Evolutionary conservation across 2,329 filamentous ascomycete species (phyloP), one percentile per base, ranked within the genome.

Genomic region (Stagonosporopsis tanaceti): DNA sequence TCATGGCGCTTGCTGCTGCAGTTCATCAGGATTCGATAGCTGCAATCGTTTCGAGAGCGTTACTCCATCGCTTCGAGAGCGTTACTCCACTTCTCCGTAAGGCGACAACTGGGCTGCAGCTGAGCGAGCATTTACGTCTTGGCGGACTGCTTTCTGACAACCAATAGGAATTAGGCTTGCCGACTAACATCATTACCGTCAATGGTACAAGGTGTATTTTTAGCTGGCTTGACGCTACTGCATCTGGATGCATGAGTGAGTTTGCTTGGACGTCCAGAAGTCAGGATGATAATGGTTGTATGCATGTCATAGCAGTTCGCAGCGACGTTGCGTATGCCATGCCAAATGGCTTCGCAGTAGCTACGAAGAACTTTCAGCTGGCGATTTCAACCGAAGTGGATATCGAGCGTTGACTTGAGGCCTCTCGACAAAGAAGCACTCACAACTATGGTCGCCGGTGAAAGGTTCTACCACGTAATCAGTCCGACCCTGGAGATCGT

Each of bases 81-180:
- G 7, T 45, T 20, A 11, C 41, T 45, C 7, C 7, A 39, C 50
- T 52, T 14, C 17, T 11, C 8, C 12, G 32, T 4, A 24, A 45
- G 32, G 12, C 15, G 32, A 32, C 20, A 25, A 12, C 32, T 45
- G 40, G 34, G 24, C 50, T 38, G 34, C 40, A 45, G 34, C 34
- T 39, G 24, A 52, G 32, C 24, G 12, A 38, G 40, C 25, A 20
- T 9, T 32, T 5, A 4, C 24, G 14, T 14, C 32, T 45, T 45
- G 50, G 40, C 39, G 7, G 27, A 12, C 40, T 30, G 42, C 17
- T 22, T 20, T 9, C 20, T 14, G 14, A 28, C 8, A 22, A 20
- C 48, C 48, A 51, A 44, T 44, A 51, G 24, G 32, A 44, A 51
- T 22, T 27, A 14, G n/a, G n/a, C 24, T 12, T 37, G 30, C 48